A percentile compares a stretch with the other conserved stretches of the same genome.
phyloP scores from a whole-genome alignment of 2,329 filamentous ascomycete species.

The Rugonectria rugulosa region DNA sequence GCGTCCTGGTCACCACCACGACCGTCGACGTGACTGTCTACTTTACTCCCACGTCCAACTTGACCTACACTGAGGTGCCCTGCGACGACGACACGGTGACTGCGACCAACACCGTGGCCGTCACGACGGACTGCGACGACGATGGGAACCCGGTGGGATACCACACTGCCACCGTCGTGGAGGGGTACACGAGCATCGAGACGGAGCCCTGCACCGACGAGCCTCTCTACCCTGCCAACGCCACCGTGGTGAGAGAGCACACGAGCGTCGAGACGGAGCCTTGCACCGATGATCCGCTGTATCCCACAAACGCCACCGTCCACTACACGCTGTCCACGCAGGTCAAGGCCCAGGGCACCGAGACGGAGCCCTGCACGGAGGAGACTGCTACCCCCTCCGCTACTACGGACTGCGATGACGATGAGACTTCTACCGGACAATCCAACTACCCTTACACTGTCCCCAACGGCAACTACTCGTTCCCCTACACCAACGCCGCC shows the following conservation, averaged over 20 bases:
- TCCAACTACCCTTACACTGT: background rate
- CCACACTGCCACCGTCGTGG: background rate
- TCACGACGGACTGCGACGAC: background rate
- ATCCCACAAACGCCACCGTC: background rate
- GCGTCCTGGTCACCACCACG: constrained; percentile 39
- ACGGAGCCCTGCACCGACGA: background rate
- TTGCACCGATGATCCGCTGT: background rate
- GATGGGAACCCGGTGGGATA: background rate
- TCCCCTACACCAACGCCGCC: background rate
- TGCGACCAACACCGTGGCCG: constrained; percentile 6
- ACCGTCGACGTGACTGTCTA: constrained; percentile 47
- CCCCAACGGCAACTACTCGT: background rate
- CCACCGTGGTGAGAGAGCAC: no score
- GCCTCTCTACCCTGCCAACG: no score
- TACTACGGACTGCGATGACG: background rate
- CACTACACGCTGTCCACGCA: no score
- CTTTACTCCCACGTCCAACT: constrained; percentile 40
- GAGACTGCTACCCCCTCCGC: background rate
- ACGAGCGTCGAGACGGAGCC: background rate
- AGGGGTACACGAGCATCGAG: background rate
- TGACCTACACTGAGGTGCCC: constrained; percentile 23
- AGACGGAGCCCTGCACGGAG: constrained; percentile 1
- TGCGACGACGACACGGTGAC: constrained; percentile 24
- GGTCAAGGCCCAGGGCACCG: background rate
- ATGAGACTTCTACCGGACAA: background rate